phyloP scores from a whole-genome alignment of 805 yeast species.

The Kockiozyma suomiensis region DNA sequence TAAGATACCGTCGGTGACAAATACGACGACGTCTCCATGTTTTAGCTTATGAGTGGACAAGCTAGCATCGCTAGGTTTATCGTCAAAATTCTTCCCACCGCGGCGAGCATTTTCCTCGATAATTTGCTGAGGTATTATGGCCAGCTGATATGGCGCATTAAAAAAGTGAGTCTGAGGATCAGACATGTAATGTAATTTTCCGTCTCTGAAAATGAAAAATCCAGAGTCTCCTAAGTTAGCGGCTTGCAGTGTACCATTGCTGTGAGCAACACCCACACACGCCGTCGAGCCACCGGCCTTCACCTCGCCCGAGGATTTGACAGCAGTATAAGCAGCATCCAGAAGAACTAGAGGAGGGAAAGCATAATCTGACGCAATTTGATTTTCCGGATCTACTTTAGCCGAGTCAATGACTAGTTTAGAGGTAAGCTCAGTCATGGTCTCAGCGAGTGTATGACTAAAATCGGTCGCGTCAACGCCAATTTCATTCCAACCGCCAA shows the following conservation, averaged over 20 bases:
- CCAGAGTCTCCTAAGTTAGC: conserved; percentile 95
- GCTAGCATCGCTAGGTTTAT: conserved; percentile 70
- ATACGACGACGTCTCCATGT: conserved; percentile 73
- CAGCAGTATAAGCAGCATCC: conserved; percentile 55
- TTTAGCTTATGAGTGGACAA: conserved; percentile 64
- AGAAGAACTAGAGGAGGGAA: conserved; percentile 55
- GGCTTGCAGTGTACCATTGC: conserved; percentile 56
- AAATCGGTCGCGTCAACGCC: conserved; percentile 90
- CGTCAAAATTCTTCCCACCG: conserved; percentile 62
- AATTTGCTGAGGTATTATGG: conserved; percentile 70
- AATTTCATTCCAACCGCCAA: conserved; percentile 94
- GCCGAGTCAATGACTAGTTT: conserved; percentile 14
- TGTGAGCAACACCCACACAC: conserved; percentile 71
- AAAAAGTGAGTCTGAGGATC: conserved; percentile 80
- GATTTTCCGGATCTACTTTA: not conserved
- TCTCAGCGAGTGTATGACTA: conserved; percentile 71
- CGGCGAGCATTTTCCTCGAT: conserved; percentile 21
- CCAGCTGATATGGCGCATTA: conserved; percentile 89
- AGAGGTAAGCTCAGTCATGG: conserved; percentile 48
- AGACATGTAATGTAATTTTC: conserved; percentile 64
- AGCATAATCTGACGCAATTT: conserved; percentile 27
- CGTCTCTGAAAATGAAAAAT: conserved; percentile 79
- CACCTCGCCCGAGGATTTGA: conserved; percentile 59
- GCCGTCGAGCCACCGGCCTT: conserved; percentile 95
- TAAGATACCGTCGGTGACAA: conserved; percentile 92